Conservation (phyloP, 441 rosid genomes). For the Syzygium syzygioides region DNA sequence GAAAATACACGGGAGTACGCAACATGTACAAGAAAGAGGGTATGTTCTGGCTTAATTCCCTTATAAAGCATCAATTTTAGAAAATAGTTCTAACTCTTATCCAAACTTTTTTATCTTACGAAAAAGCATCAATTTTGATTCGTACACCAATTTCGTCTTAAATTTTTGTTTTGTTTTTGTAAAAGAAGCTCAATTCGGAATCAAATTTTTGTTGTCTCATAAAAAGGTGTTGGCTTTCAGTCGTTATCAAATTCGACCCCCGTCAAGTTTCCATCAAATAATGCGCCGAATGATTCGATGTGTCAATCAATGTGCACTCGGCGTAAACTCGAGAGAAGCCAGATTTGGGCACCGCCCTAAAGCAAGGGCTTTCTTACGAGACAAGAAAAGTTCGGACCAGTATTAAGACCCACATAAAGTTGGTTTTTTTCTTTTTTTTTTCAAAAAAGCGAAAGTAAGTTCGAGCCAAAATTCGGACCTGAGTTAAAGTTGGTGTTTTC, state of each 20-base stretch:
- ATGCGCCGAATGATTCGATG: neutral
- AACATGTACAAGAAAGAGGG: neutral
- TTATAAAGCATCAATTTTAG: neutral
- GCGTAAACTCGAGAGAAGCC: neutral
- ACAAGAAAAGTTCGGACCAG: neutral
- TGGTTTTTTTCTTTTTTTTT: neutral
- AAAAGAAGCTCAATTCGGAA: neutral
- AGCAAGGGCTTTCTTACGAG: fast-evolving
- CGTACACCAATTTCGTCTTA: neutral
- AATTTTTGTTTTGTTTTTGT: neutral
- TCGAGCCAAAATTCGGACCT: neutral
- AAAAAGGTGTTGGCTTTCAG: neutral
- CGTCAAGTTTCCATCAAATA: neutral
- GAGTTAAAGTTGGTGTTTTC: neutral
- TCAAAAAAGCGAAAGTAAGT: neutral
- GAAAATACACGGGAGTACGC: neutral
- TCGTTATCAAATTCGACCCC: neutral
- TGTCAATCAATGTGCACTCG: neutral
- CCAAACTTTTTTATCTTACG: neutral
- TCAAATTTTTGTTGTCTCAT: neutral
- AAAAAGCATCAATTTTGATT: neutral
- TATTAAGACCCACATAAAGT: neutral
- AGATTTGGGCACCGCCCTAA: neutral
- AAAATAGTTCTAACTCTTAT: neutral
- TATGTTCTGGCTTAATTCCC: neutral